Percentiles rank a stretch among this genome's conserved stretches.
These are phyloP conservation scores for Candida methanosorbosa DNA, from an alignment of 805 yeast genomes.

Conservation along the genomic window DNA sequence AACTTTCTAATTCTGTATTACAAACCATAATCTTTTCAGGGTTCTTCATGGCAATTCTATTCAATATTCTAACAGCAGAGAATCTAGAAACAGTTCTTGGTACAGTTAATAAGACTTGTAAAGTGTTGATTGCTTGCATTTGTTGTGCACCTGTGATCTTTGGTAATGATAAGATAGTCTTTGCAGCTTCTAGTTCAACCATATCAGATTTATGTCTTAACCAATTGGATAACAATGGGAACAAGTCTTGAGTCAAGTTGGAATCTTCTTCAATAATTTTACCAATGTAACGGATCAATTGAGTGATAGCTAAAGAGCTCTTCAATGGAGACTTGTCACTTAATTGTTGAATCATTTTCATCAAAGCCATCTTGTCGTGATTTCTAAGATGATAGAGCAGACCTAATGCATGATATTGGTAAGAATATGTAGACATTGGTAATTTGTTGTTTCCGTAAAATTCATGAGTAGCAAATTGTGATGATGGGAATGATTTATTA, in stretches of 20 bases:
- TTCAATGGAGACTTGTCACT: slow-evolving; percentile 51
- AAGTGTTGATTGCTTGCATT: slow-evolving; percentile 59
- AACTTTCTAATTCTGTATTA: slow-evolving; percentile 75
- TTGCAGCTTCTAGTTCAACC: slow-evolving; percentile 89
- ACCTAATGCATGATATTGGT: slow-evolving; percentile 95
- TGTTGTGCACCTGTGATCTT: slow-evolving; percentile 56
- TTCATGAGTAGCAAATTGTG: slow-evolving; percentile 44
- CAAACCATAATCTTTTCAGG: slow-evolving; percentile 76
- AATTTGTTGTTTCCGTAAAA: slow-evolving; percentile 45
- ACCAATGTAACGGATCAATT: slow-evolving; percentile 75
- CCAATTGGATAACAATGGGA: slow-evolving; percentile 61
- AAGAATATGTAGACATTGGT: slow-evolving; percentile 67
- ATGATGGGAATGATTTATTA: slow-evolving; percentile 41
- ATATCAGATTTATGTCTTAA: slow-evolving; percentile 75
- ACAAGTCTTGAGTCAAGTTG: slow-evolving; percentile 48
- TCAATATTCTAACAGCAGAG: slow-evolving; percentile 86
- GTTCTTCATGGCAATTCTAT: slow-evolving; percentile 70
- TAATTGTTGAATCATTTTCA: slow-evolving; percentile 81
- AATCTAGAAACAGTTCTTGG: slow-evolving; percentile 88
- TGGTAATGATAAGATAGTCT: slow-evolving; percentile 51
- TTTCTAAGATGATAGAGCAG: slow-evolving; percentile 78
- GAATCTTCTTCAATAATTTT: slow-evolving; percentile 66
- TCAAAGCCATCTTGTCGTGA: slow-evolving; percentile 89
- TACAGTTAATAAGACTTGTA: slow-evolving; percentile 72
- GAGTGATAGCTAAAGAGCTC: slow-evolving; percentile 76